phyloP scores from a whole-genome alignment of 169 alveolate genomes.

The Eimeria zaria region DNA sequence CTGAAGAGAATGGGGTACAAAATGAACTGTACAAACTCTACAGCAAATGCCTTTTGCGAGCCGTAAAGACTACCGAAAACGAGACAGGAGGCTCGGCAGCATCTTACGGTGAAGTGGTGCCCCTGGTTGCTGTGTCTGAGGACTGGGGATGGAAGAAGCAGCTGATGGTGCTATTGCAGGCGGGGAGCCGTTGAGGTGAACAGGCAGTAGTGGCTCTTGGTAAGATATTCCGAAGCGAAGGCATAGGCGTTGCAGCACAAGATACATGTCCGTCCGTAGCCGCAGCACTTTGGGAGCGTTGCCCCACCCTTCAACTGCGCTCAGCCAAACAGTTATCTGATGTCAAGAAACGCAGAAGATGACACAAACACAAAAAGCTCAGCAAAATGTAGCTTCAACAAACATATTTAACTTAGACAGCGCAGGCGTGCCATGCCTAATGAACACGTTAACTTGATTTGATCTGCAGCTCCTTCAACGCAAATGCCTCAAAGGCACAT shows the following conservation, averaged over 20 bases:
- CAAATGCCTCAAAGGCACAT: neutral
- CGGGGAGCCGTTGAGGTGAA: slow-evolving; percentile 15
- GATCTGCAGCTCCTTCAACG: neutral
- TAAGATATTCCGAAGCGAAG: slow-evolving; percentile 69
- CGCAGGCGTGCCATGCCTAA: neutral
- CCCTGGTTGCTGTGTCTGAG: neutral
- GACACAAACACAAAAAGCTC: neutral
- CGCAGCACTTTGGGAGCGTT: slow-evolving; percentile 50
- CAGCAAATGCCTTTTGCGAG: neutral
- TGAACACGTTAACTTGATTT: neutral
- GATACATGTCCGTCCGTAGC: slow-evolving; percentile 78
- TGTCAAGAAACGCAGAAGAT: neutral
- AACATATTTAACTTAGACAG: neutral
- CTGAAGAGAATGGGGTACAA: neutral
- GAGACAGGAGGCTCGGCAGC: neutral
- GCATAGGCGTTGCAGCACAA: slow-evolving; percentile 60
- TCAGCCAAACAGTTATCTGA: slow-evolving; percentile 73
- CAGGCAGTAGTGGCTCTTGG: slow-evolving; percentile 77
- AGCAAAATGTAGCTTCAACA: too few relatives aligned
- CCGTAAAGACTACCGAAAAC: neutral
- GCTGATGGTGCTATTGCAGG: neutral
- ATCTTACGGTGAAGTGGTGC: slow-evolving; percentile 33
- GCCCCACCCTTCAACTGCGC: slow-evolving; percentile 81
- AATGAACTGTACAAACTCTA: neutral
- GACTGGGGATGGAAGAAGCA: neutral